Percentiles rank a stretch among this genome's conserved stretches.
phyloP scores from a whole-genome alignment of 192 early-diverging fungal genomes.

The Cetraspora pellucida region DNA sequence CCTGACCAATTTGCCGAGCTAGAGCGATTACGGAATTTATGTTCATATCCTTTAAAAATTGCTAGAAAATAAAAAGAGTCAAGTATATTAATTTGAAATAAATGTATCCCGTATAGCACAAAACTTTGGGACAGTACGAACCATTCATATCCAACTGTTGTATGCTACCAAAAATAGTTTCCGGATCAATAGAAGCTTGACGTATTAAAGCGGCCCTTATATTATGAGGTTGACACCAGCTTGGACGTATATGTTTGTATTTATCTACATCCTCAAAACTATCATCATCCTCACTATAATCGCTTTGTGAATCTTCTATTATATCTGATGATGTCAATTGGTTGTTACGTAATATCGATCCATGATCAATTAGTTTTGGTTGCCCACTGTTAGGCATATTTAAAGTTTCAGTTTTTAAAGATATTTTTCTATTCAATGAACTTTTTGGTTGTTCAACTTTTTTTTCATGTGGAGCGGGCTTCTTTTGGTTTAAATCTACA shows the following conservation, averaged over 20 bases:
- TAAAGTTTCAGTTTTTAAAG: too few species aligned
- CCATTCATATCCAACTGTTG: constrained; percentile 6
- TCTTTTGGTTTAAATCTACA: background rate
- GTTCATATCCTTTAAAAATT: constrained; percentile 3
- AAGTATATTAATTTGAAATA: background rate
- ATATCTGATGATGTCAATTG: too few species aligned
- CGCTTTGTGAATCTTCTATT: too few species aligned
- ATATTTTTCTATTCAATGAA: too few species aligned
- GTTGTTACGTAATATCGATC: too few species aligned
- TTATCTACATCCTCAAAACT: background rate
- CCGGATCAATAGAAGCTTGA: constrained; percentile 21
- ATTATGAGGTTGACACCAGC: constrained; percentile 3
- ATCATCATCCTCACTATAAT: background rate
- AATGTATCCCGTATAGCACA: too few species aligned
- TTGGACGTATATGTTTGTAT: constrained; percentile 44
- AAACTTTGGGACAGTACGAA: background rate
- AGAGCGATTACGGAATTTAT: background rate
- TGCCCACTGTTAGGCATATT: too few species aligned
- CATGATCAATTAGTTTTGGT: too few species aligned
- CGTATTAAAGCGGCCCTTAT: background rate
- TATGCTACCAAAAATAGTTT: constrained; percentile 23
- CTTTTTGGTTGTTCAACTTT: too few species aligned
- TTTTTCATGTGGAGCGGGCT: background rate
- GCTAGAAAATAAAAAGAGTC: background rate
- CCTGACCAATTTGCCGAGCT: constrained; percentile 27